Percentiles rank a stretch among this genome's conserved stretches.
Conservation (phyloP, 1,284 basidiomycete genomes). For the Pyrrhoderma lamaoense region DNA sequence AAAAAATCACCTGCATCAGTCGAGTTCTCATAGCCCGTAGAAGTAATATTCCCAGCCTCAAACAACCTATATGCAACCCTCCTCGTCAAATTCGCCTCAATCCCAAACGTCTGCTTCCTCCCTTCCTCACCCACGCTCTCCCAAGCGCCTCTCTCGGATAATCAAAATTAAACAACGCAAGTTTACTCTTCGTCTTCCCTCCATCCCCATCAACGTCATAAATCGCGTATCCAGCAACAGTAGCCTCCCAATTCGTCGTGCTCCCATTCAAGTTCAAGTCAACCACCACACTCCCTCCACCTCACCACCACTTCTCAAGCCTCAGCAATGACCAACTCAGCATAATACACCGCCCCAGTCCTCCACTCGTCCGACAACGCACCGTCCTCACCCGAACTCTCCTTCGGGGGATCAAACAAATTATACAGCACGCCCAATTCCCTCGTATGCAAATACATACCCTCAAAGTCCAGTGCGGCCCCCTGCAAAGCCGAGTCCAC, state of each 20-base stretch:
- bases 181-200: slow-evolving; percentile 32
- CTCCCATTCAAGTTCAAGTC: slow-evolving; percentile 43
- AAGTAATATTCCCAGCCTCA: slow-evolving; percentile 33
- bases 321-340: slow-evolving; percentile 49
- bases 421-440: slow-evolving; percentile 46
- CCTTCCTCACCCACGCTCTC: neutral
- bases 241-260: slow-evolving; percentile 26
- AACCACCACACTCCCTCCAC: slow-evolving; percentile 34
- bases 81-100: slow-evolving; percentile 28
- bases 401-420: slow-evolving; percentile 36
- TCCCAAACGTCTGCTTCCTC: slow-evolving; percentile 13
- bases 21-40: too few relatives aligned
- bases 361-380: slow-evolving; percentile 33
- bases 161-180: slow-evolving; percentile 57
- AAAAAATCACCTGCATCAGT: too few relatives aligned
- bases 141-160: slow-evolving; percentile 24
- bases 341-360: slow-evolving; percentile 50
- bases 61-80: slow-evolving; percentile 38
- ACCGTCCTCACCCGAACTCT: slow-evolving; percentile 18
- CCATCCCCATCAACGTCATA: slow-evolving; percentile 44
- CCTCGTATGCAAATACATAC: slow-evolving; percentile 44
- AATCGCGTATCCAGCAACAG: slow-evolving; percentile 50
- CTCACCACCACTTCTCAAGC: slow-evolving; percentile 46
- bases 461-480: slow-evolving; percentile 42
- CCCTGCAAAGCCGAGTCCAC: slow-evolving; percentile 46